These are phyloP conservation scores for Neodidymelliopsis sp. DNA, from an alignment of 2,329 filamentous ascomycete genomes.

Conservation along the genomic window DNA sequence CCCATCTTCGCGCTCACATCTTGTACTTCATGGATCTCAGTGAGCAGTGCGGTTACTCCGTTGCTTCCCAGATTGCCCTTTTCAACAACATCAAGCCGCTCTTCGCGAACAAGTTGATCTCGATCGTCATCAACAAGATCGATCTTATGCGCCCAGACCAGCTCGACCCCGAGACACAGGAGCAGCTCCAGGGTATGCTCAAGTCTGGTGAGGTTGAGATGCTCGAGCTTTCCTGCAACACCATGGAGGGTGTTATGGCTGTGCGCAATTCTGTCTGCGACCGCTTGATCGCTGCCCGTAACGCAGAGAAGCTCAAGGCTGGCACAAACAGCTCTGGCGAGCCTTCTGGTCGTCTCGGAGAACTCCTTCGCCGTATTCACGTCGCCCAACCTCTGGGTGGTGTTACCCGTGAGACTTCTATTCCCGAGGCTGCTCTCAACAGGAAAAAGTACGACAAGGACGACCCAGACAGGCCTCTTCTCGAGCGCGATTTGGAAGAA, in stretches of 20 bases:
- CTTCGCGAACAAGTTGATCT: slow-evolving; percentile 97
- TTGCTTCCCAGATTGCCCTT: slow-evolving; percentile 89
- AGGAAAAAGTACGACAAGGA: slow-evolving; percentile 89
- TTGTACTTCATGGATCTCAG: slow-evolving; percentile 98
- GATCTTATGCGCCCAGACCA: slow-evolving; percentile 90
- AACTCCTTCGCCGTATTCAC: slow-evolving; percentile 93
- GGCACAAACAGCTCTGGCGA: slow-evolving; percentile 82
- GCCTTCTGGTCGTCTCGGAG: slow-evolving; percentile 80
- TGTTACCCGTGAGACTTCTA: slow-evolving; percentile 78
- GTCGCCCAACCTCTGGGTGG: slow-evolving; percentile 93
- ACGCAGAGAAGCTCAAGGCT: slow-evolving; percentile 91
- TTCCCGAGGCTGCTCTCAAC: slow-evolving; percentile 82
- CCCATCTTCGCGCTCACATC: slow-evolving; percentile 92
- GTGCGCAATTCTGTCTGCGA: slow-evolving; percentile 97
- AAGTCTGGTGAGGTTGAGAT: slow-evolving; percentile 92
- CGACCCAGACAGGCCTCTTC: slow-evolving; percentile 81
- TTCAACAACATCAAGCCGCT: slow-evolving; percentile 94
- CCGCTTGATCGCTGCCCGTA: slow-evolving; percentile 87
- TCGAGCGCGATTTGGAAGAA: slow-evolving; percentile 87
- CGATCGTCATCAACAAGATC: slow-evolving; percentile 98
- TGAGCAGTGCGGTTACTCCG: slow-evolving; percentile 95
- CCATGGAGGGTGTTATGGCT: slow-evolving; percentile 89
- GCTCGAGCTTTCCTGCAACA: slow-evolving; percentile 92
- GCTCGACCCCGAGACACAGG: slow-evolving; percentile 78
- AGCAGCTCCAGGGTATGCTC: slow-evolving; percentile 78